phyloP scores from a whole-genome alignment of 2,329 filamentous ascomycete species.

The Epichloe sp. region DNA sequence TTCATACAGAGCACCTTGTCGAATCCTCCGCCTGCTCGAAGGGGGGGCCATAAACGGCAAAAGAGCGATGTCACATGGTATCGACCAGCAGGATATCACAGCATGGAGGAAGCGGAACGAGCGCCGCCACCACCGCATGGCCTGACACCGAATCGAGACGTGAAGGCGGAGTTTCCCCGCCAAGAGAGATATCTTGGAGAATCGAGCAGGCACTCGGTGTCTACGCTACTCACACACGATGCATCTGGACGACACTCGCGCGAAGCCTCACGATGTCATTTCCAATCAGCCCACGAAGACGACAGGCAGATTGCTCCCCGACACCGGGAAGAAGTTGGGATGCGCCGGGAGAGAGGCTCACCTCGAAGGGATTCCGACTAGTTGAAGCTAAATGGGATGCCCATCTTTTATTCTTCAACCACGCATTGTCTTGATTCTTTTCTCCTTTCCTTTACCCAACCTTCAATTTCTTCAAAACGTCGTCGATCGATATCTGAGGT shows the following conservation, averaged over 20 bases:
- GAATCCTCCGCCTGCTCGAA: slow-evolving; percentile 14
- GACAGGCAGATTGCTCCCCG: neutral
- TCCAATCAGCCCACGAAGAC: neutral
- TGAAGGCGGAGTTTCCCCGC: slow-evolving; percentile 8
- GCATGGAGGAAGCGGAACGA: slow-evolving; percentile 10
- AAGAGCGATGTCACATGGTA: slow-evolving; percentile 25
- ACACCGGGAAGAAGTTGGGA: slow-evolving; percentile 5
- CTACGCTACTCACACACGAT: slow-evolving; percentile 18
- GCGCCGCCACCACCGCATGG: neutral
- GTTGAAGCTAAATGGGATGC: neutral
- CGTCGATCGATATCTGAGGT: neutral
- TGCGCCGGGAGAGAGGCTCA: slow-evolving; percentile 5
- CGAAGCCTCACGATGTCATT: slow-evolving; percentile 7
- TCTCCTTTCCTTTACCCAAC: neutral
- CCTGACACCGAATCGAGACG: slow-evolving; percentile 8
- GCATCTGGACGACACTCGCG: slow-evolving; percentile 8
- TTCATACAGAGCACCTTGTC: slow-evolving; percentile 16
- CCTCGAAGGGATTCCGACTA: slow-evolving; percentile 4
- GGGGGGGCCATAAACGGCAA: slow-evolving; percentile 20
- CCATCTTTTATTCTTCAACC: neutral
- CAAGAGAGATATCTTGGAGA: slow-evolving; percentile 17
- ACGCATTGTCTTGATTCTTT: neutral
- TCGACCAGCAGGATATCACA: slow-evolving; percentile 13
- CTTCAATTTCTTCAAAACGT: neutral
- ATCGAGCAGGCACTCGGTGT: slow-evolving; percentile 20